These are phyloP conservation scores for Pouteria glomerata DNA, from an alignment of 148 eudicot genomes.

Conservation along the genomic window DNA sequence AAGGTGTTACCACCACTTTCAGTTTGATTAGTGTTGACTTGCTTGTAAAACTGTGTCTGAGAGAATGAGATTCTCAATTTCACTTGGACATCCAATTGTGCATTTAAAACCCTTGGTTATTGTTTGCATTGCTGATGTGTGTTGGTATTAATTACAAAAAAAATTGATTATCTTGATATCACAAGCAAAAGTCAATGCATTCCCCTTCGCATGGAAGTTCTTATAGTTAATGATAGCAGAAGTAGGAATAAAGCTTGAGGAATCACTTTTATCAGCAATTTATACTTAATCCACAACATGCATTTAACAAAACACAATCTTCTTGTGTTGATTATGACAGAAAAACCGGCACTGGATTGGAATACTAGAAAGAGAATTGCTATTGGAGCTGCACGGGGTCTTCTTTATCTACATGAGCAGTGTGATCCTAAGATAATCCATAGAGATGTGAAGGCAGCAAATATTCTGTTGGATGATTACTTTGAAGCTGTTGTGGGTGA, in stretches of 20 bases:
- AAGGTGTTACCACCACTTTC: too few relatives aligned
- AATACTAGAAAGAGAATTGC: constrained; percentile 87
- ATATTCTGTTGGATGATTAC: constrained; percentile 70
- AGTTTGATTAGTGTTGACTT: neutral
- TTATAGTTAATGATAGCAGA: neutral
- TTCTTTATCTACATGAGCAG: constrained; percentile 86
- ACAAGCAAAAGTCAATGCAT: neutral
- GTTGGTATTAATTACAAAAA: neutral
- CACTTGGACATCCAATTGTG: neutral
- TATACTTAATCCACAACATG: neutral
- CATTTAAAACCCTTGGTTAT: neutral
- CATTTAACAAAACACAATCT: neutral
- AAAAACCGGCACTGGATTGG: constrained; percentile 86
- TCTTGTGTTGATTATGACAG: constrained; percentile 24
- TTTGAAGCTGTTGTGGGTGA: constrained; percentile 91
- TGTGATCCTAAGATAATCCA: constrained; percentile 98
- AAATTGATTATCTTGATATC: neutral
- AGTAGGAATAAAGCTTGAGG: neutral
- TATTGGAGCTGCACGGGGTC: constrained; percentile 86
- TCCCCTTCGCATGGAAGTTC: neutral
- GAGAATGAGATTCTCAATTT: neutral
- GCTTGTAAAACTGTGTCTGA: neutral
- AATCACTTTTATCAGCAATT: neutral
- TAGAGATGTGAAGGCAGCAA: constrained; percentile 94
- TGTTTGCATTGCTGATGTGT: neutral